Evolutionary conservation across 2,329 filamentous ascomycete species (phyloP).

Genomic region (Apiospora malaysiana): DNA sequence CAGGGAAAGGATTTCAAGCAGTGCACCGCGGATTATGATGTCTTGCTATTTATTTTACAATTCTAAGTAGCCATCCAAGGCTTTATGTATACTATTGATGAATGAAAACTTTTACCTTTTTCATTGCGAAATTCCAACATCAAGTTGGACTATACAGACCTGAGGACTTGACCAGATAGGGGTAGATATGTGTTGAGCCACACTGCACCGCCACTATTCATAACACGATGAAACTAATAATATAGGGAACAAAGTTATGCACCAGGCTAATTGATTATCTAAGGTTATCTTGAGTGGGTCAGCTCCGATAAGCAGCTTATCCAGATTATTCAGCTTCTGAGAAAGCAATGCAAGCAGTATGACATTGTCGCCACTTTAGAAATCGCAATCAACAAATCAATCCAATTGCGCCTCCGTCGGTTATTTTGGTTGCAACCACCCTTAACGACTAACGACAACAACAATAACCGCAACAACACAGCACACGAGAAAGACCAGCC

Average conservation of each 20-base stretch:
- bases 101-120: too few relatives aligned
- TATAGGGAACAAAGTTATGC: neutral
- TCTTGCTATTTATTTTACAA: too few relatives aligned
- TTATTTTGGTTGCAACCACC: slow-evolving; percentile 1
- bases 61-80: too few relatives aligned
- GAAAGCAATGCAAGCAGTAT: neutral
- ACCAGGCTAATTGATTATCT: neutral
- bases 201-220: neutral
- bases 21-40: too few relatives aligned
- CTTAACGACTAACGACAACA: neutral
- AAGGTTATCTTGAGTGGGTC: neutral
- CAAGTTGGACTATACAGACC: neutral
- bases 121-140: too few relatives aligned
- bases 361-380: slow-evolving; percentile 18
- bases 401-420: neutral
- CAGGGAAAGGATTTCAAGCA: too few relatives aligned
- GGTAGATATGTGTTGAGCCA: neutral
- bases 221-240: too few relatives aligned
- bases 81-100: too few relatives aligned
- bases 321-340: slow-evolving; percentile 3
- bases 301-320: neutral
- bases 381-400: slow-evolving; percentile 10
- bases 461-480: too few relatives aligned
- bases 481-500: neutral
- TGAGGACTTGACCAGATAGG: neutral